Evolutionary conservation across 1,284 basidiomycete species (phyloP).

Genomic region (Heterobasidion annosum): DNA sequence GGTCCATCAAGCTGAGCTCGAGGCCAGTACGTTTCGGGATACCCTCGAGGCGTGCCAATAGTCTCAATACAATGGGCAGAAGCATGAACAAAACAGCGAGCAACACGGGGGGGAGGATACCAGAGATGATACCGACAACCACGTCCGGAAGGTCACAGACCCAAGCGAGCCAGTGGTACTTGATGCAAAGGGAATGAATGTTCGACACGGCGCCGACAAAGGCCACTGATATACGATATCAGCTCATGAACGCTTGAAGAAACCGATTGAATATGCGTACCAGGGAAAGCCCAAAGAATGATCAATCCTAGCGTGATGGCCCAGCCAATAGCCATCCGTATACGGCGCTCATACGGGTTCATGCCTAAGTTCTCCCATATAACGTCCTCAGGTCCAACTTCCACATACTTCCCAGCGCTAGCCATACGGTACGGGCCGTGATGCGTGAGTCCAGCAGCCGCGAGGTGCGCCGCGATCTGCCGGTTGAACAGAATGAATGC

Average conservation of each 20-base stretch:
- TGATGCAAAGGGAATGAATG: conserved; percentile 60
- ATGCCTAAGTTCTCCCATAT: conserved; percentile 86
- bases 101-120: conserved; percentile 80
- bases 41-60: conserved; percentile 75
- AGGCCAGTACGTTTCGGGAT: conserved; percentile 75
- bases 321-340: conserved; percentile 55
- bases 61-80: conserved; percentile 77
- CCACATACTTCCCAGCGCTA: conserved; percentile 43
- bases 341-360: conserved; percentile 82
- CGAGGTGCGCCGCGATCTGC: conserved; percentile 91
- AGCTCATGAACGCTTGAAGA: conserved; percentile 6
- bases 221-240: conserved; percentile 36
- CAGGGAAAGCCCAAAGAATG: conserved; percentile 67
- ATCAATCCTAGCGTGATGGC: conserved; percentile 56
- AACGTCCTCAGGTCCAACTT: conserved; percentile 79
- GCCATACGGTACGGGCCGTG: conserved; percentile 75
- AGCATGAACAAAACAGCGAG: conserved; percentile 90
- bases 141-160: conserved; percentile 57
- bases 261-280: conserved; percentile 21
- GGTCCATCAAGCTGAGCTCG: conserved; percentile 85
- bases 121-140: conserved; percentile 82
- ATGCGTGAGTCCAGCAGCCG: conserved; percentile 62
- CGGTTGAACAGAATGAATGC: conserved; percentile 92
- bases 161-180: conserved; percentile 74
- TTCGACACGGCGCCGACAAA: conserved; percentile 88